Evolutionary conservation across 2,329 filamentous ascomycete genomes (phyloP).

Genomic region (Fusarium tjaetaba): DNA sequence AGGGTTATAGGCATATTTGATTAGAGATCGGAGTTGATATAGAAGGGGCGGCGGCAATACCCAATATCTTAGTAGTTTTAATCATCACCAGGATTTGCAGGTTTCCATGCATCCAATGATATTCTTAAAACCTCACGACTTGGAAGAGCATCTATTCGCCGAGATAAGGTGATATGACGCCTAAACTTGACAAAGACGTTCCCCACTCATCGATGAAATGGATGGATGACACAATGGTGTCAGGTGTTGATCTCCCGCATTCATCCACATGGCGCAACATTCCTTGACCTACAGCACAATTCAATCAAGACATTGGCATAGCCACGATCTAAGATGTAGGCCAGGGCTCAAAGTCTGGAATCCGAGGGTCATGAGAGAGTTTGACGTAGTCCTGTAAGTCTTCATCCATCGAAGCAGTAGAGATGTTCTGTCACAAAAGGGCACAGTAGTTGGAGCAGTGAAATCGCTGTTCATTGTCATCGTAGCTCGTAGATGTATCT

Average conservation of each 20-base stretch:
- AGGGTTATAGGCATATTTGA: neutral
- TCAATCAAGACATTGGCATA: neutral
- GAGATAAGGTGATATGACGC: neutral
- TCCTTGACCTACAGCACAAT: neutral
- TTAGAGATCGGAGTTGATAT: neutral
- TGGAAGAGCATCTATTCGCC: neutral
- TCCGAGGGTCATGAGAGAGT: neutral
- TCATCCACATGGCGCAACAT: neutral
- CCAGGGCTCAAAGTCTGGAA: neutral
- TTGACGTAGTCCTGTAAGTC: neutral
- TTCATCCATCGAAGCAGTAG: neutral
- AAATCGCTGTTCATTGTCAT: slow-evolving; percentile 38
- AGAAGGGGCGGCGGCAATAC: slow-evolving; percentile 4
- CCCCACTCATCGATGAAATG: neutral
- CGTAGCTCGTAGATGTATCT: slow-evolving; percentile 41
- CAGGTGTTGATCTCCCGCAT: neutral
- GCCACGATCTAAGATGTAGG: neutral
- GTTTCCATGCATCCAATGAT: neutral
- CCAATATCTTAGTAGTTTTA: neutral
- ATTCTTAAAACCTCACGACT: neutral
- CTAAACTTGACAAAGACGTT: neutral
- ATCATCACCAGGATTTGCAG: neutral
- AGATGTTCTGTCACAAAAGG: neutral
- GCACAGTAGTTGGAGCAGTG: slow-evolving; percentile 3
- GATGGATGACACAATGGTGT: neutral